Evolutionary conservation across 768 basidiomycete species (phyloP).

Genomic region (Suillus subluteus): DNA sequence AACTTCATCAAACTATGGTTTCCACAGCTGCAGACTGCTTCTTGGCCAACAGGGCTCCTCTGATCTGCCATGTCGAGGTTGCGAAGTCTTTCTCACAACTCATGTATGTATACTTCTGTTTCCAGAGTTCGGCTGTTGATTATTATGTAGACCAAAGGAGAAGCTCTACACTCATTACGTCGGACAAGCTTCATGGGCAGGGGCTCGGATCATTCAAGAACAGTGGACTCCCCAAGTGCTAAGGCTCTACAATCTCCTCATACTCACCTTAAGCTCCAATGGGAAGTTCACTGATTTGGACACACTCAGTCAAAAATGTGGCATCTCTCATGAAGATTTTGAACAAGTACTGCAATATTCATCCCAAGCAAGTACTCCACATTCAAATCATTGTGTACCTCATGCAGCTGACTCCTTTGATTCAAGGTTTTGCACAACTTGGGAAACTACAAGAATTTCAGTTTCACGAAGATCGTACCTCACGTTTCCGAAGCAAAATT

Average conservation of each 20-base stretch:
- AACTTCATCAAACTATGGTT: conserved; percentile 32
- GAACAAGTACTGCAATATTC: conserved; percentile 73
- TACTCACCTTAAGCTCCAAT: conserved; percentile 65
- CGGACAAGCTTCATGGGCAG: conserved; percentile 78
- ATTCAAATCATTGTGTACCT: not conserved
- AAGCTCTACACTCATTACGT: conserved; percentile 81
- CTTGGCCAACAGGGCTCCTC: conserved; percentile 76
- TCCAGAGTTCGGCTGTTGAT: not conserved
- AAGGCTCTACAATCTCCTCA: conserved; percentile 71
- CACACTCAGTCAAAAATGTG: conserved; percentile 54
- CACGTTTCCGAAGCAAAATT: conserved; percentile 67
- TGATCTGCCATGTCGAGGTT: conserved; percentile 73
- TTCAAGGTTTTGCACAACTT: conserved; percentile 47
- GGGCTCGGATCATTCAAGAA: conserved; percentile 79
- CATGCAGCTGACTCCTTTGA: not conserved
- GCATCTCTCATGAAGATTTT: conserved; percentile 64
- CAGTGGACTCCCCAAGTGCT: conserved; percentile 80
- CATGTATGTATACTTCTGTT: conserved; percentile 44
- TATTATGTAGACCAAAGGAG: conserved; percentile 60
- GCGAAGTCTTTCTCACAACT: conserved; percentile 70
- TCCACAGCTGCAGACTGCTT: conserved; percentile 57
- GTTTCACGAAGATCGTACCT: conserved; percentile 85
- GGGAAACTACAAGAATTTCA: conserved; percentile 79
- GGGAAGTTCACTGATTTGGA: conserved; percentile 61
- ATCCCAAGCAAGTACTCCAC: conserved; percentile 53